phyloP scores from a whole-genome alignment of 257 asterid species.

The Handroanthus guayacan region DNA sequence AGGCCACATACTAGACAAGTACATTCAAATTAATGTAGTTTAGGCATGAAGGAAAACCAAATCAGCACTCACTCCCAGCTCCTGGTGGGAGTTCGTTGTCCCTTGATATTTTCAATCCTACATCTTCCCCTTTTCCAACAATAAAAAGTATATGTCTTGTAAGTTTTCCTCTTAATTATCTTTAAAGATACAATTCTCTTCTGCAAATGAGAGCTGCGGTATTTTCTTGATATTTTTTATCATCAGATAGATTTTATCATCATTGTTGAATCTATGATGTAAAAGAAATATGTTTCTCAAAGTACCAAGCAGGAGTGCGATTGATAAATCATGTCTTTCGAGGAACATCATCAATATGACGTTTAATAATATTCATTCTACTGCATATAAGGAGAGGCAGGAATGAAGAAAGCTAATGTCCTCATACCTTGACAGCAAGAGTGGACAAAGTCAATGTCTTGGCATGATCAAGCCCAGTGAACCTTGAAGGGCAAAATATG shows the following conservation, averaged over 20 bases:
- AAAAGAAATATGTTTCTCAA: constrained; percentile 14
- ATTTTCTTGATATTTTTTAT: not conserved
- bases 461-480: constrained; percentile 36
- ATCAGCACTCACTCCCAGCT: not conserved
- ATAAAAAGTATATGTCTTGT: not conserved
- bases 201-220: not conserved
- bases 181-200: not conserved
- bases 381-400: constrained; percentile 9
- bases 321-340: not conserved
- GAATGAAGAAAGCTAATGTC: constrained; percentile 9
- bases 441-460: constrained; percentile 37
- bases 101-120: not conserved
- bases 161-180: not conserved
- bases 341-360: constrained; percentile 5
- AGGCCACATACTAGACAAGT: not conserved
- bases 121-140: not conserved
- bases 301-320: constrained; percentile 5
- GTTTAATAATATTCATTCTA: constrained; percentile 11
- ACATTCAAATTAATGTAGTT: not conserved
- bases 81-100: not conserved
- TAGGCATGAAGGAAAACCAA: not conserved
- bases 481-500: constrained; percentile 31
- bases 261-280: not conserved
- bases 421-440: constrained; percentile 42
- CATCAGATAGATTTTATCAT: too few species aligned